phyloP scores from a whole-genome alignment of 2,329 filamentous ascomycete genomes.

The Fusarium chaquense region DNA sequence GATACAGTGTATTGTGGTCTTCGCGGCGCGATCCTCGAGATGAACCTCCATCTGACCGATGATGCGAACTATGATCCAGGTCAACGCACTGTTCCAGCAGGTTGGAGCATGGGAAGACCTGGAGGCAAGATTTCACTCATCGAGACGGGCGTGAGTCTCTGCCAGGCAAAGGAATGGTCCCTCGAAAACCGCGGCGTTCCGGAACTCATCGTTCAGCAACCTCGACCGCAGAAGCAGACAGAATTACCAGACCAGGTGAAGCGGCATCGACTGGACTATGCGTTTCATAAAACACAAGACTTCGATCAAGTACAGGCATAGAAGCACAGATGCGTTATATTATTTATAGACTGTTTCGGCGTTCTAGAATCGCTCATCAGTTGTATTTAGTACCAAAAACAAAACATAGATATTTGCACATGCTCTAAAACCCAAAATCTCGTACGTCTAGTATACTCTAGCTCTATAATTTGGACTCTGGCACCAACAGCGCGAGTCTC shows the following conservation, averaged over 20 bases:
- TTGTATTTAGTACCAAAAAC: constrained; percentile 4
- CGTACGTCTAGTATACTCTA: constrained; percentile 18
- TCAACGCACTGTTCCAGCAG: constrained; percentile 37
- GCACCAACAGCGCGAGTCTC: constrained; percentile 66
- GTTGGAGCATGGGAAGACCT: constrained; percentile 43
- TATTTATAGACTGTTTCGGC: constrained; percentile 7
- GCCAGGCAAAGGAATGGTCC: constrained; percentile 39
- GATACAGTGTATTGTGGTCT: constrained; percentile 64
- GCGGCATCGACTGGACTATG: constrained; percentile 39
- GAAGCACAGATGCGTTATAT: not conserved
- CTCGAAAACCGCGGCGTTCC: constrained; percentile 43
- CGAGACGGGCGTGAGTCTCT: constrained; percentile 51
- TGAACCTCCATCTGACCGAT: constrained; percentile 49
- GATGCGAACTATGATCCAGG: constrained; percentile 26
- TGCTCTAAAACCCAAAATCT: constrained; percentile 20
- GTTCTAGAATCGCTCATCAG: constrained; percentile 13
- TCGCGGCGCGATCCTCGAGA: constrained; percentile 61
- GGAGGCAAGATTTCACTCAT: constrained; percentile 45
- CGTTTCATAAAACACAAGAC: constrained; percentile 39
- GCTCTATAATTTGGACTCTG: constrained; percentile 69
- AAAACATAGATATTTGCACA: constrained; percentile 7
- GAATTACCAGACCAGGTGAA: constrained; percentile 21
- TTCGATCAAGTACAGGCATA: constrained; percentile 22
- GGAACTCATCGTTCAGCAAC: constrained; percentile 40
- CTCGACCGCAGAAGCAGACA: constrained; percentile 6